These are phyloP conservation scores for Stephania japonica DNA, from an alignment of 164 flowering plant genomes.

Conservation along the genomic window DNA sequence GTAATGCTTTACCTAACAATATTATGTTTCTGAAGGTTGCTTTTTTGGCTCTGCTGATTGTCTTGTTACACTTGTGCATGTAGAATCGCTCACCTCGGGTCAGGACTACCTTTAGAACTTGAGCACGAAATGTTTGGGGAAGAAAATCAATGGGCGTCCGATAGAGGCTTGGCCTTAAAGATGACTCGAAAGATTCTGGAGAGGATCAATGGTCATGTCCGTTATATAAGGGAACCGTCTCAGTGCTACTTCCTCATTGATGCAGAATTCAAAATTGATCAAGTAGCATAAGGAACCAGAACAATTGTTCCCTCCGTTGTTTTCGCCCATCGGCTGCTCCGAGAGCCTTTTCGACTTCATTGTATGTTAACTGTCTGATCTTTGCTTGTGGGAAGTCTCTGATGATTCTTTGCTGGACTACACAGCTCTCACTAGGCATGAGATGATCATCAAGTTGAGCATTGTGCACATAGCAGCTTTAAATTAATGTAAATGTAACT, in stretches of 20 bases:
- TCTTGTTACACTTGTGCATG: conserved; percentile 5
- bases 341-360: background rate
- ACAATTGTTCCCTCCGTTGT: background rate
- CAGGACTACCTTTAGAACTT: conserved; percentile 71
- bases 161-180: conserved; percentile 71
- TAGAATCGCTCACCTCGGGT: conserved; percentile 71
- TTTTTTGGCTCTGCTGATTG: background rate
- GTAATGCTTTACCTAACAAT: background rate
- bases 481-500: background rate
- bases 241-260: conserved; percentile 57
- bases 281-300: background rate
- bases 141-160: conserved; percentile 43
- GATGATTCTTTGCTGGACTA: background rate
- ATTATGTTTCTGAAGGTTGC: background rate
- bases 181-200: conserved; percentile 63
- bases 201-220: conserved; percentile 73
- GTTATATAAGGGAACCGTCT: conserved; percentile 66
- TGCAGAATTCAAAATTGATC: conserved; percentile 44
- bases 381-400: background rate
- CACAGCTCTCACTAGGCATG: background rate
- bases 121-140: conserved; percentile 68
- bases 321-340: background rate
- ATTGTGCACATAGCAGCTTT: background rate
- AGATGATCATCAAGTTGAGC: background rate
- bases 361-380: background rate